Percentiles rank a stretch among this genome's conserved stretches.
Conservation (phyloP, 192 early-diverging fungal genomes). For the Gamsiella multidivaricata region DNA sequence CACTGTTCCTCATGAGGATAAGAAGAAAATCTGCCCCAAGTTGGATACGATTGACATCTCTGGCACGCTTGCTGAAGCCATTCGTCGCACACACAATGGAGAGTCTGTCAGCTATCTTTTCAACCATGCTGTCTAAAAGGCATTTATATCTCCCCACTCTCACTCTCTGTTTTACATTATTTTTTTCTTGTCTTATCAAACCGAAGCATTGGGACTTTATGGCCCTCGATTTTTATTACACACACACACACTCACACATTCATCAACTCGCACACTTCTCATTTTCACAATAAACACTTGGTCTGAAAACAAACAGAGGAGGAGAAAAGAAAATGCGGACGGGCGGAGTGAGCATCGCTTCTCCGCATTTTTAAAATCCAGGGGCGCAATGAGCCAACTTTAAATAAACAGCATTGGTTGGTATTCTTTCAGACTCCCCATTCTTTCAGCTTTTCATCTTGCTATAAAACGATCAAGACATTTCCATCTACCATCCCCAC, state of each 20-base stretch:
- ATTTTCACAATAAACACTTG: constrained; percentile 5
- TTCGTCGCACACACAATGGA: constrained; percentile 95
- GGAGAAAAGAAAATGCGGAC: too few relatives aligned
- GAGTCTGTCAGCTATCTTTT: constrained; percentile 93
- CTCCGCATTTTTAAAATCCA: too few relatives aligned
- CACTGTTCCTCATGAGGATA: constrained; percentile 85
- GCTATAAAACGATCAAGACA: too few relatives aligned
- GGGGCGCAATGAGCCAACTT: too few relatives aligned
- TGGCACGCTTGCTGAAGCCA: constrained; percentile 85
- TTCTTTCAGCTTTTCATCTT: too few relatives aligned
- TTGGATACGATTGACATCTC: constrained; percentile 86
- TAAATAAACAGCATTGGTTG: too few relatives aligned
- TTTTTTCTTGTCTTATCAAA: background rate
- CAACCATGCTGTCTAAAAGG: constrained; percentile 51
- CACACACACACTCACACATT: background rate
- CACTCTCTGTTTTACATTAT: constrained; percentile 14
- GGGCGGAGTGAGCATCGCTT: too few relatives aligned
- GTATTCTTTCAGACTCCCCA: too few relatives aligned
- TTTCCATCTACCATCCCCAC: too few relatives aligned
- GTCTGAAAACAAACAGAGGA: too few relatives aligned
- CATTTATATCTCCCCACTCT: constrained; percentile 19
- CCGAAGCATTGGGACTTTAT: background rate
- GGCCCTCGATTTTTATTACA: background rate
- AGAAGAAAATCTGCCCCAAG: constrained; percentile 81
- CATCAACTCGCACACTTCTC: background rate